These are phyloP conservation scores for Panus rudis DNA, from an alignment of 768 basidiomycete genomes.

Conservation along the genomic window DNA sequence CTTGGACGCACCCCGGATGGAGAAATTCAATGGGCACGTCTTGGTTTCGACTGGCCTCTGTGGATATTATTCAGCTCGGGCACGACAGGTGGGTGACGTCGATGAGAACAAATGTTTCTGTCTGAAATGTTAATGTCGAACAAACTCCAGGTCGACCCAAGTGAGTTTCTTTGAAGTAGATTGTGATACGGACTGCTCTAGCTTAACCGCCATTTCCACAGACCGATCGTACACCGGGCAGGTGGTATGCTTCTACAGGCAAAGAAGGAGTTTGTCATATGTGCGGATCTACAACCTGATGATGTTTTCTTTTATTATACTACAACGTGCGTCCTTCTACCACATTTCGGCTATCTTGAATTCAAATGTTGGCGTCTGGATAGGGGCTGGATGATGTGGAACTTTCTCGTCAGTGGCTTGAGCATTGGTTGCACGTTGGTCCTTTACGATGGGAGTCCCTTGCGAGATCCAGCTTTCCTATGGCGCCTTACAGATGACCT, in stretches of 20 bases:
- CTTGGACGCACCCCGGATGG: slow-evolving; percentile 45
- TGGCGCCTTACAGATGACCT: slow-evolving; percentile 66
- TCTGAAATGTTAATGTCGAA: slow-evolving; percentile 6
- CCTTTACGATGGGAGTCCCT: slow-evolving; percentile 75
- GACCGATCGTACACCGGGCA: slow-evolving; percentile 72
- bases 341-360: slow-evolving; percentile 1
- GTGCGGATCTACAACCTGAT: slow-evolving; percentile 54
- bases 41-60: slow-evolving; percentile 68
- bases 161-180: slow-evolving; percentile 29
- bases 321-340: slow-evolving; percentile 49
- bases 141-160: slow-evolving; percentile 36
- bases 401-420: slow-evolving; percentile 66
- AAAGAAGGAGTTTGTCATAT: slow-evolving; percentile 64
- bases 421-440: slow-evolving; percentile 64
- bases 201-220: slow-evolving; percentile 25
- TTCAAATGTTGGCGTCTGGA: not conserved
- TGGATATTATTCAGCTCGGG: slow-evolving; percentile 86
- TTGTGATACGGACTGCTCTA: not conserved
- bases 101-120: not conserved
- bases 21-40: slow-evolving; percentile 57
- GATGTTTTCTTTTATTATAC: slow-evolving; percentile 84
- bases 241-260: slow-evolving; percentile 74
- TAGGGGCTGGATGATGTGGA: slow-evolving; percentile 93
- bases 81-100: slow-evolving; percentile 54
- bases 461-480: slow-evolving; percentile 55